These are phyloP conservation scores for Penicillium pancosmium DNA, from an alignment of 495 filamentous ascomycete species.

Conservation along the genomic window DNA sequence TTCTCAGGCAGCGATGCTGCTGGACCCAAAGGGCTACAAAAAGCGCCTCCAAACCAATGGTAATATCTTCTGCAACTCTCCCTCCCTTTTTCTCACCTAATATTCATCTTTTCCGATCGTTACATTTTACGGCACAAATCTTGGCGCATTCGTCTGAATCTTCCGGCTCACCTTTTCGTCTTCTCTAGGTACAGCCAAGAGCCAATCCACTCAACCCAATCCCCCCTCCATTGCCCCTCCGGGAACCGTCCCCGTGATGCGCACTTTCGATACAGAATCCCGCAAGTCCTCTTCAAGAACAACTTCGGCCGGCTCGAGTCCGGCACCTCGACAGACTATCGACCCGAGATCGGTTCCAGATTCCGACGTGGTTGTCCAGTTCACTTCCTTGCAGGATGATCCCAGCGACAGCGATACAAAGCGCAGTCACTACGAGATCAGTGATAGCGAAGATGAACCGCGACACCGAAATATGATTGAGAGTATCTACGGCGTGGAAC, in stretches of 20 bases:
- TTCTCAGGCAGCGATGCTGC: conserved; percentile 46
- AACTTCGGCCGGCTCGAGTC: conserved; percentile 12
- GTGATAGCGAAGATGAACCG: conserved; percentile 25
- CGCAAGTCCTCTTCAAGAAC: conserved; percentile 1
- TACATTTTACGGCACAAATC: neutral
- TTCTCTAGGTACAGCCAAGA: conserved; percentile 23
- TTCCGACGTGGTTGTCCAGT: conserved; percentile 31
- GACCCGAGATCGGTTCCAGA: conserved; percentile 6
- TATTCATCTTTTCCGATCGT: neutral
- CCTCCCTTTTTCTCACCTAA: neutral
- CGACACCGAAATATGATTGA: conserved; percentile 57
- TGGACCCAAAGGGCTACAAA: conserved; percentile 44
- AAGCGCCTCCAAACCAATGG: conserved; percentile 38
- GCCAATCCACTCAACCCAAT: conserved; percentile 14
- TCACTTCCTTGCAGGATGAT: conserved; percentile 25
- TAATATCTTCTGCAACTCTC: conserved; percentile 25
- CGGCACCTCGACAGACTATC: conserved; percentile 4
- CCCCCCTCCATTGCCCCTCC: conserved; percentile 29
- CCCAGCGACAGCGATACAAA: conserved; percentile 33
- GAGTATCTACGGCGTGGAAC: conserved; percentile 69
- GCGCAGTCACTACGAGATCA: conserved; percentile 32
- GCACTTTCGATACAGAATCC: conserved; percentile 17
- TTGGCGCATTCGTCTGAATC: conserved; percentile 7
- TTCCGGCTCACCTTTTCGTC: conserved; percentile 28
- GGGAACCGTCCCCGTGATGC: conserved; percentile 31